Conservation (phyloP, 345 rosid species). For the Populus davidiana region DNA sequence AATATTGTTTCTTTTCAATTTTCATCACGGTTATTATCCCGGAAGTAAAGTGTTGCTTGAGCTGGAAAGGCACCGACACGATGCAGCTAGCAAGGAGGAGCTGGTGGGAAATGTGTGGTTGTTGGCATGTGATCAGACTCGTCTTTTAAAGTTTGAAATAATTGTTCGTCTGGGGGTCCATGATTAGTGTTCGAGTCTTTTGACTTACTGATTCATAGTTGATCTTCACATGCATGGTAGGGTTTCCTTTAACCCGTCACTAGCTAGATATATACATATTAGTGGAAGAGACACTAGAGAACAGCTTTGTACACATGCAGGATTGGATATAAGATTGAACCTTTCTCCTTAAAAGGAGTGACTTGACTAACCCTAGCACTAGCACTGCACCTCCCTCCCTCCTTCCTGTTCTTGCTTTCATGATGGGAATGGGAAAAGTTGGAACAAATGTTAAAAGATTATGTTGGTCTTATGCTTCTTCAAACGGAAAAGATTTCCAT, state of each 20-base stretch:
- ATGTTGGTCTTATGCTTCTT: not conserved
- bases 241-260: not conserved
- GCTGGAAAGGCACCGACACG: not conserved
- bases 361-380: slow-evolving; percentile 38
- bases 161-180: slow-evolving; percentile 17
- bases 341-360: slow-evolving; percentile 47
- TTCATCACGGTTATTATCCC: not conserved
- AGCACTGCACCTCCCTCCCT: not conserved
- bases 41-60: not conserved
- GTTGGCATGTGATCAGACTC: slow-evolving; percentile 36
- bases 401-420: not conserved
- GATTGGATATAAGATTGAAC: slow-evolving; percentile 5
- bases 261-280: not conserved
- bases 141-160: slow-evolving; percentile 32
- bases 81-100: not conserved
- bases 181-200: not conserved
- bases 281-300: slow-evolving; percentile 11
- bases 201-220: not conserved
- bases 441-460: slow-evolving; percentile 4
- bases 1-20: not conserved
- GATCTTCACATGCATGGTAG: not conserved
- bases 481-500: slow-evolving; percentile 23
- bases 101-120: not conserved
- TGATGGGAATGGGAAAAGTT: slow-evolving; percentile 21
- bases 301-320: not conserved